Conservation (phyloP, 345 rosid species). For the Gossypium arboreum region DNA sequence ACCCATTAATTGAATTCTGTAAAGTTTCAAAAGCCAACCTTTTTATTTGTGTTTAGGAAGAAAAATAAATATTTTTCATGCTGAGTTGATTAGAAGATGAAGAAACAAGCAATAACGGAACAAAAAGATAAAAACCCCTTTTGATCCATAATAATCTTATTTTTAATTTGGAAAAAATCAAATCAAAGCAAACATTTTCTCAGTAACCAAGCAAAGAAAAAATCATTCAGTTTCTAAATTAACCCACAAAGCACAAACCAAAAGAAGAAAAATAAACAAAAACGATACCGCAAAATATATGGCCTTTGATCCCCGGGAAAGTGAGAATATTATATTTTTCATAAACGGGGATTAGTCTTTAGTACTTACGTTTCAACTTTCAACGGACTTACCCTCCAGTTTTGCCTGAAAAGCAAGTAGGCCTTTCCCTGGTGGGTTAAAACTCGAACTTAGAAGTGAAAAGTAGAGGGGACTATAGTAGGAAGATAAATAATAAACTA, state of each 20-base stretch:
- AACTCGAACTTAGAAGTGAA: background rate
- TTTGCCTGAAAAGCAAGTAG: background rate
- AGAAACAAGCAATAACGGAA: background rate
- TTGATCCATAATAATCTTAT: background rate
- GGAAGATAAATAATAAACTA: background rate
- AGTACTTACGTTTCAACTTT: background rate
- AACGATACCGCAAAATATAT: background rate
- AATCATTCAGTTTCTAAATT: background rate
- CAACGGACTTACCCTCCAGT: background rate
- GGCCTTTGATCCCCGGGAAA: background rate
- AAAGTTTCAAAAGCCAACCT: background rate
- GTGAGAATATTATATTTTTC: background rate
- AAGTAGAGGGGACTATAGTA: background rate
- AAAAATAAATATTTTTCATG: background rate
- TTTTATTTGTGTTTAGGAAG: background rate
- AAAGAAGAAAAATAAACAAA: background rate
- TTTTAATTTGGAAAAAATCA: background rate
- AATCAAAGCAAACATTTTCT: background rate
- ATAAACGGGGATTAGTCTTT: background rate
- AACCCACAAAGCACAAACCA: background rate
- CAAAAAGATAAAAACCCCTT: background rate
- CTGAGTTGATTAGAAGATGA: background rate
- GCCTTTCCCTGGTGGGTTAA: background rate
- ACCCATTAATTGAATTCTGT: background rate
- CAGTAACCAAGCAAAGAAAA: conserved; percentile 6